Evolutionary conservation across 805 yeast genomes (phyloP).

Genomic region (Cyberlindnera petersonii): DNA sequence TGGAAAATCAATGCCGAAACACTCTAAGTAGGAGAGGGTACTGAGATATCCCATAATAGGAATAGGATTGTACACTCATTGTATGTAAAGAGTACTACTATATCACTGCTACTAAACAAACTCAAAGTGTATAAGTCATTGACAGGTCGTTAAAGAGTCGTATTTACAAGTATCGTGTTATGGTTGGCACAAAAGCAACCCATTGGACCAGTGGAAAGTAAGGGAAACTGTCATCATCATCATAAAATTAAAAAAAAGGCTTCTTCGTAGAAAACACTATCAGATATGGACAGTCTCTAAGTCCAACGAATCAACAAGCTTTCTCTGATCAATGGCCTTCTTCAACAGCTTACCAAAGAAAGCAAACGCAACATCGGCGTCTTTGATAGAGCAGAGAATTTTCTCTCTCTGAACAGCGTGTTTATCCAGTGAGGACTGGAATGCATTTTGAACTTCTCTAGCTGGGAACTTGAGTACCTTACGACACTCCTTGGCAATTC

Average conservation of each 20-base stretch:
- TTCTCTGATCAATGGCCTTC: conserved; percentile 41
- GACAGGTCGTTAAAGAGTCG: neutral
- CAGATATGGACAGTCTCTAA: conserved; percentile 31
- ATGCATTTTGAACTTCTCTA: conserved; percentile 69
- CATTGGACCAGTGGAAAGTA: no score
- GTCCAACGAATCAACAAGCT: conserved; percentile 39
- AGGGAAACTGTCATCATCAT: no score
- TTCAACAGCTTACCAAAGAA: conserved; percentile 51
- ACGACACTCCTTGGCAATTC: conserved; percentile 79
- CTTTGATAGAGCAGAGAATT: conserved; percentile 46
- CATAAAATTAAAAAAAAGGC: neutral
- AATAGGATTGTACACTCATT: no score
- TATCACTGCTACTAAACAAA: no score
- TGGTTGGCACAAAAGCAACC: neutral
- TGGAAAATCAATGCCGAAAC: no score
- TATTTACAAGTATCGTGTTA: neutral
- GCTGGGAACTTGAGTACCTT: conserved; percentile 78
- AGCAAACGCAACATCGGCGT: conserved; percentile 50
- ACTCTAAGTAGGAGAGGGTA: no score
- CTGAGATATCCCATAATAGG: no score
- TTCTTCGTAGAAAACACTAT: neutral
- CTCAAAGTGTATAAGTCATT: neutral
- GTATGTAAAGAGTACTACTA: no score
- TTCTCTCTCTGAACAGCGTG: conserved; percentile 55
- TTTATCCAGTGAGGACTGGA: conserved; percentile 63